Evolutionary conservation across 2,329 filamentous ascomycete genomes (phyloP), one percentile per base, ranked within the genome.

Genomic region (Hypoxylon sp.): DNA sequence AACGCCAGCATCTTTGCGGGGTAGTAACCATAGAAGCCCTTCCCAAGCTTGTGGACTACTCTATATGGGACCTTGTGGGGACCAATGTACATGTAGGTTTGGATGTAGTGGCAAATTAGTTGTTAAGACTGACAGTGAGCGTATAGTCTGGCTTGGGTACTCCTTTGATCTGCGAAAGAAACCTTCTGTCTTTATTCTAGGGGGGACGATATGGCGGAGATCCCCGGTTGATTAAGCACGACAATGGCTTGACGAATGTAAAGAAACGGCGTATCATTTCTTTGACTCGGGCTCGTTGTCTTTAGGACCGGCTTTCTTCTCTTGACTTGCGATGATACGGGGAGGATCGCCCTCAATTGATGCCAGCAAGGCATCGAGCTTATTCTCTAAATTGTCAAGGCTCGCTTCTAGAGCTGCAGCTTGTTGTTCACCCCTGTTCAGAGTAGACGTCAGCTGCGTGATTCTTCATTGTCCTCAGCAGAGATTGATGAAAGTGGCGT

Each of bases 281-380:
- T 68, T 65, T 17, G 57, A 29, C 51, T 66, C 56, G 6, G 66
- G 50, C 17, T 67, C 64, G 11, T 59, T 42, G 39, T 56, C 52
- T 44, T 51, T 39, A 7, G 42, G 15, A n/a, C 46, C 50, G 53
- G 37, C 24, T 17, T 44, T 42, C 31, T 63, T 53, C 47, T 13
- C 62, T 39, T 54, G 39, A 47, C 15, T 13, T 39, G 17, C 42
- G 37, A 51, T 52, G 29, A 27, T 13, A 7, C 53, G 27, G 15
- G 46, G 60, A 47, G 57, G 35, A 6, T 53, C 65, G 13, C 47
- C 66, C 52, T 78, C 77, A 37, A 79, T 67, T 13, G 75, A 74
- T 42, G 75, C 76, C 17, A 79, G 66, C n/a, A 79, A 62, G 15
- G 74, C 76, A 58, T 79, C 77, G 19, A 79, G 75, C 53, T 74